Evolutionary conservation across 345 rosid species (phyloP), one percentile per base, ranked within the genome.

Genomic region (Trapa incisa): DNA sequence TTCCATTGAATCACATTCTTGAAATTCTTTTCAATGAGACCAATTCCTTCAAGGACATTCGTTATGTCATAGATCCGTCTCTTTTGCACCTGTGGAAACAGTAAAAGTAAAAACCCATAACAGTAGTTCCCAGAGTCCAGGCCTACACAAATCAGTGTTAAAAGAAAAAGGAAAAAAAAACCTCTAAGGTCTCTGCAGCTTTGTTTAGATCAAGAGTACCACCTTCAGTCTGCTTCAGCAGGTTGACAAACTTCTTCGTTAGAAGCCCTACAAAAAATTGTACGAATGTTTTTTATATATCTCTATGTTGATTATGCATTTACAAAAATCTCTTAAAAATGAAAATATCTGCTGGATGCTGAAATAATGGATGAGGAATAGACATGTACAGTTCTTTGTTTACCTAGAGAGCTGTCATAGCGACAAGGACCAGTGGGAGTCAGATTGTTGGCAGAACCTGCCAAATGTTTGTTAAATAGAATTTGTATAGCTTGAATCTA

Each of bases 1-100:
- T 89, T 94, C 99, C 99, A 94, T 77, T 91, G 96, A 76, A 94
- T 89, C 77, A 86, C 86, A 72, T 94, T 94, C 82, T 94, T 94
- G 69, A 89, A 86, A 71, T 89, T 91, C 88, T 94, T 91, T 80
- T 94, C 97, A 70, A 91, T 91, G 57, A 91, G 89, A 75, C 97
- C 97, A 81, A 91, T 87, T 66, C 99, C 99, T 89, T 91, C 99
- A 68, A 94, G 83, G 69, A 94, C 99, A 83, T 91, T 94, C 75
- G 97, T 94, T 73, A 94, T 91, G 76, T 94, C 99, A 72, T 94
- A 94, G 79, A 94, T 89, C 73, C 99, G 82, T 76, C 99, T 84
- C 78, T 94, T 94, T 89, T 94, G 97, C 72, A 94, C 99, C 99
- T 94, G 76, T 7, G 1, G 72, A 71, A 73, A 71, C 47, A 66